These are phyloP conservation scores for Krasilnikovozyma curviuscula DNA, from an alignment of 768 basidiomycete genomes.

Conservation along the genomic window DNA sequence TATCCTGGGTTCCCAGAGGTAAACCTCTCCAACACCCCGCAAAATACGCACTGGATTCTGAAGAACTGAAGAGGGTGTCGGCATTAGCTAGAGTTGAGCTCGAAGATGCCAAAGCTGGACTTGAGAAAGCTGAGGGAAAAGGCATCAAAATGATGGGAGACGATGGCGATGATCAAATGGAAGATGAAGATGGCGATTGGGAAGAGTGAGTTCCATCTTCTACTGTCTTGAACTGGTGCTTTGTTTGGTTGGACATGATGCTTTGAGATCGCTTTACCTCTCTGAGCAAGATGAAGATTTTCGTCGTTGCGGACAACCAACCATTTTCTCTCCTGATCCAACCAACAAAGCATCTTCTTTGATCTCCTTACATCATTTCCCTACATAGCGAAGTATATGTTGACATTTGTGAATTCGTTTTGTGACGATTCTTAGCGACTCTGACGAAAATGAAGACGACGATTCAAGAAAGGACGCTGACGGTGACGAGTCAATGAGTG, in stretches of 20 bases:
- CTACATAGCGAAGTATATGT: not conserved
- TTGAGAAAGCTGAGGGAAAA: slow-evolving; percentile 52
- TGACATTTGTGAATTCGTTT: not conserved
- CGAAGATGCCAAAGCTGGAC: slow-evolving; percentile 70
- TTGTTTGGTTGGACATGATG: slow-evolving; percentile 17
- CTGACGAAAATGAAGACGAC: slow-evolving; percentile 29
- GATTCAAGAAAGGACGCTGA: slow-evolving; percentile 16
- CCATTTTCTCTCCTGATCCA: too few relatives aligned
- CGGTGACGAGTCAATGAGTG: slow-evolving; percentile 17
- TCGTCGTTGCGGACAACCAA: too few relatives aligned
- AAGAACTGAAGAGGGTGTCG: slow-evolving; percentile 75
- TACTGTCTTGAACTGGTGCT: slow-evolving; percentile 8
- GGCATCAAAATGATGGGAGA: slow-evolving; percentile 54
- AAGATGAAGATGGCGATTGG: slow-evolving; percentile 40
- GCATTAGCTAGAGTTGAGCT: slow-evolving; percentile 68
- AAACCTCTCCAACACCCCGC: slow-evolving; percentile 51
- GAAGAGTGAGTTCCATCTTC: slow-evolving; percentile 52
- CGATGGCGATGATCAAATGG: slow-evolving; percentile 43
- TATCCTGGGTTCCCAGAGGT: slow-evolving; percentile 55
- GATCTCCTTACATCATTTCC: not conserved
- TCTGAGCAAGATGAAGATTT: not conserved
- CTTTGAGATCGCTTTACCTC: not conserved
- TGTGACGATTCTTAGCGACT: not conserved
- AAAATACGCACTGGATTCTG: slow-evolving; percentile 77
- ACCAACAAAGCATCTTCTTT: too few relatives aligned